Base-by-base conservation (phyloP, 2,329 filamentous ascomycete genomes). In the Exophiala sp. region DNA sequence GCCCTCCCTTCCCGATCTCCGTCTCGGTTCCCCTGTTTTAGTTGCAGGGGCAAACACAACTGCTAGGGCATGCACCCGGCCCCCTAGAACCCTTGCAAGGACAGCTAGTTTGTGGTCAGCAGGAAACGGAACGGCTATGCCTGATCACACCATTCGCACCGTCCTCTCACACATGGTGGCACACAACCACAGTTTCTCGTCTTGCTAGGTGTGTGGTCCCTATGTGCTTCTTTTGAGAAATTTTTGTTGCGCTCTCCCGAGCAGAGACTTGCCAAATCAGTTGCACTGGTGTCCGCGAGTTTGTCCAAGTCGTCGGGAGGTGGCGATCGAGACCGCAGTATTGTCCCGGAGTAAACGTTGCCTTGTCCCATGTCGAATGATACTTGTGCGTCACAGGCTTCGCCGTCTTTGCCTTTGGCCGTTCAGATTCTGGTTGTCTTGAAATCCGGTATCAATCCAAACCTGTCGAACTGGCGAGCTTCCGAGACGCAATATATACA, bases 131-230 rank as follows among this genome's bases (percentile, higher is more conserved):
- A 5, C 16, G 13, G 29, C 7, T 29, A n/a, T 16, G 22, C 8
- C 24, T 6, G 40, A 18, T 19, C 7, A 22, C 11, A 35, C 21
- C 4, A 7, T n/a, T 14, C 24, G 34, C 23, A 50, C 53, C 49
- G 52, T 23, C 53, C 46, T 38, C 53, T 38, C 9, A 48, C 46
- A 48, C 53, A 56, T n/a, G 42, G 46, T 11, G 50, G 43, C 10
- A 56, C 53, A 43, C 53, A 53, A 13, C 53, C 50, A 23, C 53
- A 56, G 32, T 56, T 56, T 38, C 53, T 52, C 11, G 50, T 50
- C 43, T 56, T 56, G 23, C 35, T 14, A 6, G 22, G 23, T 35
- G 16, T 30, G 40, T 39, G 22, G 38, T 27, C 38, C 9, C 27
- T 13, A n/a, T n/a, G n/a, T 13, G 11, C 16, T 18, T n/a, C 24